Conservation (phyloP, 2,329 filamentous ascomycete species). For the Xylariomycetidae sp. region DNA sequence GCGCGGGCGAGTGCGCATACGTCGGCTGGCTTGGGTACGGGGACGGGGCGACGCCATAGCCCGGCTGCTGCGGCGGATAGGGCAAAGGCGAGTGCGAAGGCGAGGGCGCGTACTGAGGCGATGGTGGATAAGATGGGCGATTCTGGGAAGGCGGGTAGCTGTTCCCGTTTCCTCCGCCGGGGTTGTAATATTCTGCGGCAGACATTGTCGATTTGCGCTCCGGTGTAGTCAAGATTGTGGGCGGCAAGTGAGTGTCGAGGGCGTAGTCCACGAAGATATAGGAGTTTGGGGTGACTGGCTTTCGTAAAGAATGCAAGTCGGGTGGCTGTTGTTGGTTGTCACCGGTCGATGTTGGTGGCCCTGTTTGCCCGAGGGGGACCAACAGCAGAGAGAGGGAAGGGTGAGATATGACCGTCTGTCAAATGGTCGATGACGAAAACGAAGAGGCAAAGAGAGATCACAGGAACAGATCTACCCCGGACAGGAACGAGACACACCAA, state of each 20-base stretch:
- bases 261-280: too few species aligned
- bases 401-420: too few species aligned
- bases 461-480: background rate
- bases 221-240: too few species aligned
- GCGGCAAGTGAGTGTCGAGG: background rate
- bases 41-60: slow-evolving; percentile 10
- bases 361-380: too few species aligned
- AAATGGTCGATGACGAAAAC: too few species aligned
- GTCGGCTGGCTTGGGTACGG: slow-evolving; percentile 16
- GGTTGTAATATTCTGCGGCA: slow-evolving; percentile 25
- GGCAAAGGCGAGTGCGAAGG: slow-evolving; percentile 12
- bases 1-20: slow-evolving; percentile 14
- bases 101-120: slow-evolving; percentile 15
- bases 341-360: too few species aligned
- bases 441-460: too few species aligned
- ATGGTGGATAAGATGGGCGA: slow-evolving; percentile 13
- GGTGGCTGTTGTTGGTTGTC: too few species aligned
- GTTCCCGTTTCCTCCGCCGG: slow-evolving; percentile 9
- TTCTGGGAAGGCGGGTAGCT: slow-evolving; percentile 12
- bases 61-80: slow-evolving; percentile 14
- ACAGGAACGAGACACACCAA: background rate
- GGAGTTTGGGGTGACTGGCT: too few species aligned
- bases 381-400: too few species aligned
- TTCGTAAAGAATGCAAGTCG: too few species aligned
- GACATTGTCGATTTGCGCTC: slow-evolving; percentile 19